Evolutionary conservation across 192 early-diverging fungal genomes (phyloP).

Genomic region (Diversispora eburnea): DNA sequence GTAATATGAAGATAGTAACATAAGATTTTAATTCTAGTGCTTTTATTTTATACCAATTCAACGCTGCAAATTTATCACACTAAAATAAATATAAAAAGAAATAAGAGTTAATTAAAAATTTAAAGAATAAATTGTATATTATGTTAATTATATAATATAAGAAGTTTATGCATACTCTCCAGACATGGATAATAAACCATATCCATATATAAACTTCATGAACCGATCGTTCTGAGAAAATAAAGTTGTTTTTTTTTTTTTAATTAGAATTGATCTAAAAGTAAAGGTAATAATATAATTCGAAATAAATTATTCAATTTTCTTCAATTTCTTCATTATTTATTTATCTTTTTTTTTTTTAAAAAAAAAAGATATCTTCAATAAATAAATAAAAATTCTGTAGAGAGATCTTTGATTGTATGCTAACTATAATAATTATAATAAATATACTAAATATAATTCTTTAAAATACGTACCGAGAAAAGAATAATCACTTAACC

Average conservation of each 20-base stretch:
- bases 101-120: background rate
- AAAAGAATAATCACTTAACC: background rate
- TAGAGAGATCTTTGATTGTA: background rate
- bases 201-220: constrained; percentile 24
- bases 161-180: background rate
- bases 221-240: constrained; percentile 9
- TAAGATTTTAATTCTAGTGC: constrained; percentile 19
- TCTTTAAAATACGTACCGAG: background rate
- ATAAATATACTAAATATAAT: background rate
- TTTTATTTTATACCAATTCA: background rate
- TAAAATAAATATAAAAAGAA: background rate
- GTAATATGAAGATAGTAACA: constrained; percentile 18
- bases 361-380: no score
- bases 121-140: no score
- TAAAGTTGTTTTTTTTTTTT: background rate
- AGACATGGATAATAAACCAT: constrained; percentile 21
- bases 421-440: background rate
- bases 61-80: constrained; percentile 12
- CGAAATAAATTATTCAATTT: background rate
- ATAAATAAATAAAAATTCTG: no score
- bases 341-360: no score
- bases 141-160: background rate
- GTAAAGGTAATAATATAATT: background rate
- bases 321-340: no score
- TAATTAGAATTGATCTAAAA: background rate